Evolutionary conservation across 2,329 filamentous ascomycete genomes (phyloP), one percentile per base, ranked within the genome.

Genomic region (Rhynchosporium secalis): DNA sequence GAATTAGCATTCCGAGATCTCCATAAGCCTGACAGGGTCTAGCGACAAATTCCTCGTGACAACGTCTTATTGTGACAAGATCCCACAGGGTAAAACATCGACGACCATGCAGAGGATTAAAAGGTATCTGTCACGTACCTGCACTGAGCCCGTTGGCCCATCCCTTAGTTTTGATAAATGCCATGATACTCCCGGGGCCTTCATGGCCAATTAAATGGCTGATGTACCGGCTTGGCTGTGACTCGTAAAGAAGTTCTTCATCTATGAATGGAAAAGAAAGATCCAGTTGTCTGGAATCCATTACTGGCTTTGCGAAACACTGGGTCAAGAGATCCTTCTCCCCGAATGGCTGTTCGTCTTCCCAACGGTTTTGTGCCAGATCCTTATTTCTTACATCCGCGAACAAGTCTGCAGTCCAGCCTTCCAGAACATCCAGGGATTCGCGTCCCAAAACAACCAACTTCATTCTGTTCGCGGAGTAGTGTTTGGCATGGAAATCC

Each of bases 391-490:
- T 80, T 26, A 91, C 84, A 66, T 82, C 82, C 1, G 85, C 81
- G 72, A 91, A 91, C 54, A 91, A 75, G 67, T 90, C 86, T 9
- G 81, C 81, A 15, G 87, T 85, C 88, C 88, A 91, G 57, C 77
- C 75, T 74, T 91, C 86, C 63, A 91, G 75, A 52, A 84, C 81
- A 71, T 91, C 87, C 65, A 91, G 76, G 46, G 80, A 79, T 73
- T 91, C 88, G 60, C 83, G 80, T 1, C 88, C 88, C 41, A 91
- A 73, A 8, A 91, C 82, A 31, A 88, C 87, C 65, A 91, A 76
- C 76, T 90, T 91, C 85, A 90, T 91, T 41, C 86, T 79, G 69
- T 91, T 91, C 48, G 88, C 87, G 1, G 88, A 91, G 73, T 91
- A 91, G 69, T 91, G 84, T 66, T 82, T 84, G 59, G 86, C 81